Base-by-base conservation (phyloP, 2,329 filamentous ascomycete species). In the Curvularia spicifera region DNA sequence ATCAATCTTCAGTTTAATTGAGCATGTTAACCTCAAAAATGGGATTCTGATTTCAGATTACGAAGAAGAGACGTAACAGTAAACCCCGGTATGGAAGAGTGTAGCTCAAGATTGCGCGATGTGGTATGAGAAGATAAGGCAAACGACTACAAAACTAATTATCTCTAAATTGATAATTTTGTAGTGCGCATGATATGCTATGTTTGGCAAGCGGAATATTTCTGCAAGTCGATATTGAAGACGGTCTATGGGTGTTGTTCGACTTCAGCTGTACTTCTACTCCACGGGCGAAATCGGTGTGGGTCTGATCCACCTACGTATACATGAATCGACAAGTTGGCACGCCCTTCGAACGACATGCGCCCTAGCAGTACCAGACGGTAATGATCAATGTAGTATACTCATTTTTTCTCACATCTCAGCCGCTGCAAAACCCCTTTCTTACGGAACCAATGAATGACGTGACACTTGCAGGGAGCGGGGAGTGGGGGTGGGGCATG, bases 401-500 rank as follows among this genome's bases (percentile, higher is more conserved):
- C 15, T n/a, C 26, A 42, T 10, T 6, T 39, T 15, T 12, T 6
- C 12, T 13, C 5, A n/a, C 35, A 8, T 18, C 4, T 13, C 42
- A 40, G 31, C 33, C 13, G 3, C 42, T 33, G 26, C 53, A 20
- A 22, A n/a, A 4, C 31, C 10, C 3, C 5, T 26, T 45, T 35
- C 1, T 15, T 5, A 13, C 1, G 4, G 39, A 45, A 26, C 45
- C 20, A 26, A 45, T 15, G 47, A 54, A 31, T 28, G 44, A 5
- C 22, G 53, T 58, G 58, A 60, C 55, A 54, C 48, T 33, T 49
- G 58, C 58, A 55, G 58, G 58, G 55, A 39, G 54, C 40, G 54
- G 54, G 51, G 54, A 26, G 44, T 47, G 44, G 44, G 18, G 18
- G 44, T 28, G 44, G 44, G 44, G 57, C 53, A 60, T 43, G 31